Evolutionary conservation across 495 filamentous ascomycete species (phyloP).

Genomic region (Penicillium cosmopolitanum): DNA sequence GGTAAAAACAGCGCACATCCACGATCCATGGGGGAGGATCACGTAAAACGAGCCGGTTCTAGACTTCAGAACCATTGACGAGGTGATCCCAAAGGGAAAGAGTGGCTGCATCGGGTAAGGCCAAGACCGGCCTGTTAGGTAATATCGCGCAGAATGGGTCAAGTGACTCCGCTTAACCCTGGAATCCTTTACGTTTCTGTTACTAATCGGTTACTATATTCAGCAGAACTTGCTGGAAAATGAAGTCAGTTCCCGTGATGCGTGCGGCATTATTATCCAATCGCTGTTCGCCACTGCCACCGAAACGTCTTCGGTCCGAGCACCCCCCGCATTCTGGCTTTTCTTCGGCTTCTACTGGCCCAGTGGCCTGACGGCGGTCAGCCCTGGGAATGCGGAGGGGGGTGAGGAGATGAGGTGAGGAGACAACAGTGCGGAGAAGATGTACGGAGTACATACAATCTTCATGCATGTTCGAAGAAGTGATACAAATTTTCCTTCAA

Average conservation of each 20-base stretch:
- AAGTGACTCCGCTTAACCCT: conserved; percentile 14
- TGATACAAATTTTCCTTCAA: not conserved
- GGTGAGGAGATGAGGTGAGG: not conserved
- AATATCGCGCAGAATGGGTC: conserved; percentile 20
- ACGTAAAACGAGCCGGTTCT: conserved; percentile 19
- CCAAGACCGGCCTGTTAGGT: conserved; percentile 16
- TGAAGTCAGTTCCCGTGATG: not conserved
- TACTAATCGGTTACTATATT: not conserved
- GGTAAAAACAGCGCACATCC: not conserved
- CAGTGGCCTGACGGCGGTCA: not conserved
- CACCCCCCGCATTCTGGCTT: conserved; percentile 3
- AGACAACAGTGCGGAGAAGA: not conserved
- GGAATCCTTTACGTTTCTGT: conserved; percentile 6
- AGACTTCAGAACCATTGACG: conserved; percentile 6
- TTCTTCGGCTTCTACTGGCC: conserved; percentile 4
- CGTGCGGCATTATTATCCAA: conserved; percentile 2
- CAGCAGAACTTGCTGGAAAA: not conserved
- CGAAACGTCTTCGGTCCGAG: conserved; percentile 2
- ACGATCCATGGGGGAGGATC: conserved; percentile 7
- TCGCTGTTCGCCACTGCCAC: not conserved
- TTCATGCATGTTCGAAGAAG: not conserved
- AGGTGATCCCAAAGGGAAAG: conserved; percentile 12
- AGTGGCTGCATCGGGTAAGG: conserved; percentile 15
- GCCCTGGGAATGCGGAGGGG: not conserved
- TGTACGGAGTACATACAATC: too few species aligned